Percentiles rank a stretch among this genome's conserved stretches.
phyloP scores from a whole-genome alignment of 176 grass and related monocot species.

The Typha latifolia region DNA sequence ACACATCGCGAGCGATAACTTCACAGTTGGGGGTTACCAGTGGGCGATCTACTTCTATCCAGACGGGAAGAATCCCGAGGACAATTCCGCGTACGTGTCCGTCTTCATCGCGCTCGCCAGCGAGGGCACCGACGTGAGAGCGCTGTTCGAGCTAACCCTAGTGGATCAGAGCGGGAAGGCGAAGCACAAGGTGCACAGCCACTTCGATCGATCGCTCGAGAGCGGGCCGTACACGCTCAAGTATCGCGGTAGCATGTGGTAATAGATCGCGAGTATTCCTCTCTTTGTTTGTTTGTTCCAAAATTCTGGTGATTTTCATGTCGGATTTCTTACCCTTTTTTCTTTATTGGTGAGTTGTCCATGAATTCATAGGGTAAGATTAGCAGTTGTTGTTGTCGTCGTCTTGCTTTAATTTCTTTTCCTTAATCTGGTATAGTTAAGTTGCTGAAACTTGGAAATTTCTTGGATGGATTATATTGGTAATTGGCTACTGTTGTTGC shows the following conservation, averaged over 20 bases:
- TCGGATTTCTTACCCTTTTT: neutral
- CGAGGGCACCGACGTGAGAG: slow-evolving; percentile 50
- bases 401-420: too few relatives aligned
- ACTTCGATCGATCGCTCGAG: slow-evolving; percentile 10
- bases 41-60: slow-evolving; percentile 84
- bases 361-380: too few relatives aligned
- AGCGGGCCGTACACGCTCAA: slow-evolving; percentile 13
- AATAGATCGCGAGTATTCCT: neutral
- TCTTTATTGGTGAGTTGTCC: too few relatives aligned
- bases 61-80: slow-evolving; percentile 59
- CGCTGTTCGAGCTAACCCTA: slow-evolving; percentile 67
- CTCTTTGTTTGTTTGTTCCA: neutral
- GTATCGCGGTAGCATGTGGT: slow-evolving; percentile 20
- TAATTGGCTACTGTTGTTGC: too few relatives aligned
- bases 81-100: slow-evolving; percentile 51
- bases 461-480: too few relatives aligned
- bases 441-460: too few relatives aligned
- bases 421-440: too few relatives aligned
- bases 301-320: neutral
- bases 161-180: slow-evolving; percentile 40
- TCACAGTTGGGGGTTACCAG: slow-evolving; percentile 41
- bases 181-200: slow-evolving; percentile 18
- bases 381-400: too few relatives aligned
- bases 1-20: slow-evolving; percentile 57
- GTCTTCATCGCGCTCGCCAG: slow-evolving; percentile 61